These are phyloP conservation scores for Vairimorpha apis DNA, from an alignment of 371 early-diverging fungal genomes.

Conservation along the genomic window DNA sequence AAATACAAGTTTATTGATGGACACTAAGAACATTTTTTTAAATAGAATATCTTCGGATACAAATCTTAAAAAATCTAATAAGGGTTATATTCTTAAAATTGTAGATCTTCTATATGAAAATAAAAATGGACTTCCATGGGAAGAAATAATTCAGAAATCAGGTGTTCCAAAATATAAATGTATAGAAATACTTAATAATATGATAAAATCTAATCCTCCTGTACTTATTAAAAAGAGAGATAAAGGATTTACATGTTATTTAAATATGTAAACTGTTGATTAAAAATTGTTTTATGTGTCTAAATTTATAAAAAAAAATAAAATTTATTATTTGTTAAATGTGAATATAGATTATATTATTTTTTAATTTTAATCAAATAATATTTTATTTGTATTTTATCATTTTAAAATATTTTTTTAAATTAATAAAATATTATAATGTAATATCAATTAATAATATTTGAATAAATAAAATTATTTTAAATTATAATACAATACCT, in stretches of 20 bases:
- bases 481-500: no score
- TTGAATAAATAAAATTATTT: no score
- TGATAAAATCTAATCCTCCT: slow-evolving; percentile 30
- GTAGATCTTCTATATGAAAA: slow-evolving; percentile 18
- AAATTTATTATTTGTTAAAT: no score
- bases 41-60: neutral
- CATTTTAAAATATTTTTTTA: no score
- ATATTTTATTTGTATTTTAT: no score
- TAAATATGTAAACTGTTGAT: no score
- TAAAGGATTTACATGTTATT: slow-evolving; percentile 38
- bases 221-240: slow-evolving; percentile 23
- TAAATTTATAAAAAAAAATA: no score
- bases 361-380: no score
- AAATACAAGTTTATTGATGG: slow-evolving; percentile 6
- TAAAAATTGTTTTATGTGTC: no score
- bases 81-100: slow-evolving; percentile 23
- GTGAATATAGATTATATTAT: no score
- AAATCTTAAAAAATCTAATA: neutral
- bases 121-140: slow-evolving; percentile 19
- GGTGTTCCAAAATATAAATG: slow-evolving; percentile 45
- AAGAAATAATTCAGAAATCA: slow-evolving; percentile 27
- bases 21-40: neutral
- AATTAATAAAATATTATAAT: no score
- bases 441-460: no score
- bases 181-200: slow-evolving; percentile 38